phyloP scores from a whole-genome alignment of 768 basidiomycete species.

The Rhodotorula babjevae region DNA sequence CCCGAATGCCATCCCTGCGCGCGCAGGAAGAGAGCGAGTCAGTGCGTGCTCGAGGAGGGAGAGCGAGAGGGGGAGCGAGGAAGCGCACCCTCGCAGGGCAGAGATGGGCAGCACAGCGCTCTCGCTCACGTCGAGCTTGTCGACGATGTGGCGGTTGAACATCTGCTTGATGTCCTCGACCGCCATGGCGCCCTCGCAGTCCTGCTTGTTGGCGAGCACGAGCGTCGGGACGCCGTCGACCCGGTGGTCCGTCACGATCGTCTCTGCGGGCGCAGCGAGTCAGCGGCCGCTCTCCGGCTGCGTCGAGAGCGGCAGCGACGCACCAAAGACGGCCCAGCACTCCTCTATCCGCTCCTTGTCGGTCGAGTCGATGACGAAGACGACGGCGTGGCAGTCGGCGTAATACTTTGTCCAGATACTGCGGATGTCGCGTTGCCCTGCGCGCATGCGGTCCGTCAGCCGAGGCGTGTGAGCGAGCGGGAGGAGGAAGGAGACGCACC shows the following conservation, averaged over 20 bases:
- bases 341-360: constrained; percentile 81
- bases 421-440: constrained; percentile 83
- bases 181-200: constrained; percentile 69
- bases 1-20: constrained; percentile 73
- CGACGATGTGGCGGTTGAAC: constrained; percentile 48
- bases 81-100: constrained; percentile 83
- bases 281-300: no score
- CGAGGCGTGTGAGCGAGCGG: background rate
- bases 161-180: constrained; percentile 81
- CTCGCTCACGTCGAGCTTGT: constrained; percentile 42
- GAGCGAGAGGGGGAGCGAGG: constrained; percentile 7
- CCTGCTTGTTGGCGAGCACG: constrained; percentile 94
- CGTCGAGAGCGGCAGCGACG: constrained; percentile 40
- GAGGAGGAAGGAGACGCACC: constrained; percentile 4
- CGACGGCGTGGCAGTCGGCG: constrained; percentile 93
- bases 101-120: constrained; percentile 71
- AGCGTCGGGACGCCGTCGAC: constrained; percentile 85
- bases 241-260: constrained; percentile 79
- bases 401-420: constrained; percentile 94
- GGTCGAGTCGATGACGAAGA: constrained; percentile 88
- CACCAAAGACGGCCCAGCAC: constrained; percentile 97
- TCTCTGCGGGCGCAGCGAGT: constrained; percentile 49
- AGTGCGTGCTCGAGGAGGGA: background rate
- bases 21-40: background rate
- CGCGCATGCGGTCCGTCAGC: rapidly evolving